These are phyloP conservation scores for Monilinia vaccinii-corymbosi DNA, from an alignment of 2,329 filamentous ascomycete species.

Conservation along the genomic window DNA sequence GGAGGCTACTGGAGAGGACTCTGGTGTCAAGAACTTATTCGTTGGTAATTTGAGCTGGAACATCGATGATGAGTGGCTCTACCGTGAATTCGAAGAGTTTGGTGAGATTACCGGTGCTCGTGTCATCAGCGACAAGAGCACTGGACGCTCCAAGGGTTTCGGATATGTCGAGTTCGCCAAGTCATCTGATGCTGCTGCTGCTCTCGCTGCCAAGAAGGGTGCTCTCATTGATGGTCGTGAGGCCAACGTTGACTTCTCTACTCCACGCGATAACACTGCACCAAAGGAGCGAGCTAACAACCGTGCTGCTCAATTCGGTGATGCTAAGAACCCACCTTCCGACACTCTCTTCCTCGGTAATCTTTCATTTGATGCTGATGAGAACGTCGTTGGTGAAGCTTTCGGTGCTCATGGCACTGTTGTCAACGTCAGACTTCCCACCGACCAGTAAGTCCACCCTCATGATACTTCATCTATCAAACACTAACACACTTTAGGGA, in stretches of 20 bases:
- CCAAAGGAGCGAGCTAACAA: constrained; percentile 42
- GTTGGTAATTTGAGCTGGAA: constrained; percentile 69
- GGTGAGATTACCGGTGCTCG: constrained; percentile 55
- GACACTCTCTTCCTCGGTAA: constrained; percentile 67
- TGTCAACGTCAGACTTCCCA: constrained; percentile 59
- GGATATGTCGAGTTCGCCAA: constrained; percentile 64
- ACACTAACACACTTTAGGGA: constrained; percentile 36
- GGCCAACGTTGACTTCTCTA: constrained; percentile 63
- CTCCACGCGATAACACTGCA: constrained; percentile 43
- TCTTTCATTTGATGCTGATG: constrained; percentile 58
- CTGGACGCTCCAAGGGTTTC: constrained; percentile 62
- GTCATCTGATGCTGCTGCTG: constrained; percentile 50
- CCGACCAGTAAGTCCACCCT: constrained; percentile 41
- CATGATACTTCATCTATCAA: neutral
- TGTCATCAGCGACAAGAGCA: constrained; percentile 58
- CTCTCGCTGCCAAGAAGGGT: constrained; percentile 55
- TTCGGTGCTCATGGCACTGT: constrained; percentile 56
- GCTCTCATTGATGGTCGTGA: constrained; percentile 55
- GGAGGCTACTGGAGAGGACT: constrained; percentile 30
- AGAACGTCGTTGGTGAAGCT: constrained; percentile 53
- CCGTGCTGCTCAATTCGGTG: constrained; percentile 48
- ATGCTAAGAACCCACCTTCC: constrained; percentile 52
- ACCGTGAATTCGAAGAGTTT: constrained; percentile 58
- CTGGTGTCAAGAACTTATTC: constrained; percentile 53
- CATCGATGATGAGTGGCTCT: constrained; percentile 64